phyloP scores from a whole-genome alignment of 768 basidiomycete species.

The Leccinellum luteum region DNA sequence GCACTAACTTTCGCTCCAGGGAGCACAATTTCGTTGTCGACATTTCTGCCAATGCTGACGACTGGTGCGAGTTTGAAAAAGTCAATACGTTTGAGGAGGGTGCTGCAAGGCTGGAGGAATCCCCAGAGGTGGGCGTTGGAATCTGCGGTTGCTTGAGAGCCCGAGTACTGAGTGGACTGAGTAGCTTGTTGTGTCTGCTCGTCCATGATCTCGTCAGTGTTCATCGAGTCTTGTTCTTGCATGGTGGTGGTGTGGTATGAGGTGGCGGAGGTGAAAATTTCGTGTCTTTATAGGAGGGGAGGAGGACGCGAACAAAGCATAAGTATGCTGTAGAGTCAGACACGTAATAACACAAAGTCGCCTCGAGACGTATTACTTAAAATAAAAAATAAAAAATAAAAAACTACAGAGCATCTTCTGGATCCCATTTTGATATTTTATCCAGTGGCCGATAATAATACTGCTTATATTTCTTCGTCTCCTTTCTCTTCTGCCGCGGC shows the following conservation, averaged over 20 bases:
- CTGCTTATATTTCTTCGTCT: slow-evolving; percentile 82
- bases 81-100: slow-evolving; percentile 52
- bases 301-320: slow-evolving; percentile 10
- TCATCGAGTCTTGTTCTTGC: slow-evolving; percentile 24
- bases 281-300: slow-evolving; percentile 20
- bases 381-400: neutral
- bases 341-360: slow-evolving; percentile 16
- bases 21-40: slow-evolving; percentile 51
- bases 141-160: slow-evolving; percentile 25
- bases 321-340: slow-evolving; percentile 2
- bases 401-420: slow-evolving; percentile 51
- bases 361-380: slow-evolving; percentile 14
- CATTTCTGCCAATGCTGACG: slow-evolving; percentile 56
- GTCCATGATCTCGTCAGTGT: slow-evolving; percentile 27
- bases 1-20: slow-evolving; percentile 74
- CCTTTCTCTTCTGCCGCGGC: slow-evolving; percentile 71
- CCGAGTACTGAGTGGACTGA: slow-evolving; percentile 36
- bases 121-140: slow-evolving; percentile 56
- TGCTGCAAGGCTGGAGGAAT: slow-evolving; percentile 63
- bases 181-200: slow-evolving; percentile 41
- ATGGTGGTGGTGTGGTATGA: slow-evolving; percentile 9
- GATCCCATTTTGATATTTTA: slow-evolving; percentile 73
- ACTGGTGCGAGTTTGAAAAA: slow-evolving; percentile 52
- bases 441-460: slow-evolving; percentile 78
- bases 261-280: neutral